Percentiles rank a stretch among this genome's conserved stretches.
Evolutionary conservation across 2,329 filamentous ascomycete species (phyloP).

Genomic region (Diplocarpon rosae): DNA sequence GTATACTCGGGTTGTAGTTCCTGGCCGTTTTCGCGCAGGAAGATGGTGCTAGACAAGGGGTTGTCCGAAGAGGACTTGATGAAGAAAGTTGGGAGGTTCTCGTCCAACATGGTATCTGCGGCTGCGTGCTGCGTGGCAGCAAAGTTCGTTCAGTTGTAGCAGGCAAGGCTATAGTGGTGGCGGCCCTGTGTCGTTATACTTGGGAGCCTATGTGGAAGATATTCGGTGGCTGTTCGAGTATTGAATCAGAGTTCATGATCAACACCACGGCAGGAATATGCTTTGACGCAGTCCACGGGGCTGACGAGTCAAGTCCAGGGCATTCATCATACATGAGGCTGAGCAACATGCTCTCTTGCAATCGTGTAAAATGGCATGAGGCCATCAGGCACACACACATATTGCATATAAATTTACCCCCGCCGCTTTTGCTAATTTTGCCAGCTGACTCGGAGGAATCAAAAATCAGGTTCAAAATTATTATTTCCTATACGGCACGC

Average conservation of each 20-base stretch:
- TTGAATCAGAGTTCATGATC: slow-evolving; percentile 5
- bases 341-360: slow-evolving; percentile 4
- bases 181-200: background rate
- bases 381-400: too few species aligned
- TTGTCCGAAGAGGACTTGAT: slow-evolving; percentile 40
- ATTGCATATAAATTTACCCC: too few species aligned
- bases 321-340: slow-evolving; percentile 13
- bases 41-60: slow-evolving; percentile 43
- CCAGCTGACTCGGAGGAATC: too few species aligned
- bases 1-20: slow-evolving; percentile 72
- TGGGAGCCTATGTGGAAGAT: slow-evolving; percentile 7
- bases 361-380: background rate
- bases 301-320: slow-evolving; percentile 14
- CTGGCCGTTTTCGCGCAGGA: slow-evolving; percentile 61
- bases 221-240: slow-evolving; percentile 2
- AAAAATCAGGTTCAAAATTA: too few species aligned
- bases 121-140: slow-evolving; percentile 14
- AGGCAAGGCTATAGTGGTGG: background rate
- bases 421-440: too few species aligned
- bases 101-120: slow-evolving; percentile 64
- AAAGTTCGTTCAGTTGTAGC: slow-evolving; percentile 2
- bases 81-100: slow-evolving; percentile 72
- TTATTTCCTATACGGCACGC: too few species aligned
- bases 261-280: slow-evolving; percentile 2
- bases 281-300: slow-evolving; percentile 4